These are phyloP conservation scores for Striga asiatica DNA, from an alignment of 257 asterid genomes.

Conservation along the genomic window DNA sequence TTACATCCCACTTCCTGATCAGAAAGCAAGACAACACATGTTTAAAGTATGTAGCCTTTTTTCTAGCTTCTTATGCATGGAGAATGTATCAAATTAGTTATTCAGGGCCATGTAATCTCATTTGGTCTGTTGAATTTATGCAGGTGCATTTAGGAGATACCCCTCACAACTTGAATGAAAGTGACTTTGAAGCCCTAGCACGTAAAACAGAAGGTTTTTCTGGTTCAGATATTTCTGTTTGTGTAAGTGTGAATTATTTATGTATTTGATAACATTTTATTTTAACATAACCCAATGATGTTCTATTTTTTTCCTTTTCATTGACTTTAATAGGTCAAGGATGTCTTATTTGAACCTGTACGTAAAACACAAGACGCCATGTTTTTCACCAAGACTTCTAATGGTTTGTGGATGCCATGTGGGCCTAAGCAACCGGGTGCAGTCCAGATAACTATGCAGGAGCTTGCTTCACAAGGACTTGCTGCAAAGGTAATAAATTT, in stretches of 20 bases:
- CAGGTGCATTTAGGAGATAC: constrained; percentile 84
- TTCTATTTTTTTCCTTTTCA: neutral
- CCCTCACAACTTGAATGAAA: constrained; percentile 57
- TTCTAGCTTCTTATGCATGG: neutral
- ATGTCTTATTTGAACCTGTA: constrained; percentile 91
- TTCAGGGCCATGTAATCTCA: neutral
- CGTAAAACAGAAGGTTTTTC: constrained; percentile 69
- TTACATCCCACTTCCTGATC: constrained; percentile 91
- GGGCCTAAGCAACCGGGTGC: constrained; percentile 89
- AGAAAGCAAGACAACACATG: constrained; percentile 94
- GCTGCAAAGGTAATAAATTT: constrained; percentile 51
- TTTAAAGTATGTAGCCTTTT: constrained; percentile 50
- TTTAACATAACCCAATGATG: neutral
- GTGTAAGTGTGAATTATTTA: constrained; percentile 35
- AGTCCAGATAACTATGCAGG: constrained; percentile 74
- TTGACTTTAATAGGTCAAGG: constrained; percentile 60
- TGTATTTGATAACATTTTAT: neutral
- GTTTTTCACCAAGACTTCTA: constrained; percentile 51
- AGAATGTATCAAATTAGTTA: neutral
- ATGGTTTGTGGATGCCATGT: constrained; percentile 74
- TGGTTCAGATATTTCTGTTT: constrained; percentile 70
- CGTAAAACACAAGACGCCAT: constrained; percentile 97
- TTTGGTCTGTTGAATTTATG: constrained; percentile 6
- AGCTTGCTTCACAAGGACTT: constrained; percentile 74
- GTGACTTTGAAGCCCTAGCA: constrained; percentile 56